Conservation (phyloP, 2,329 filamentous ascomycete species). For the Microascus cirrosus region DNA sequence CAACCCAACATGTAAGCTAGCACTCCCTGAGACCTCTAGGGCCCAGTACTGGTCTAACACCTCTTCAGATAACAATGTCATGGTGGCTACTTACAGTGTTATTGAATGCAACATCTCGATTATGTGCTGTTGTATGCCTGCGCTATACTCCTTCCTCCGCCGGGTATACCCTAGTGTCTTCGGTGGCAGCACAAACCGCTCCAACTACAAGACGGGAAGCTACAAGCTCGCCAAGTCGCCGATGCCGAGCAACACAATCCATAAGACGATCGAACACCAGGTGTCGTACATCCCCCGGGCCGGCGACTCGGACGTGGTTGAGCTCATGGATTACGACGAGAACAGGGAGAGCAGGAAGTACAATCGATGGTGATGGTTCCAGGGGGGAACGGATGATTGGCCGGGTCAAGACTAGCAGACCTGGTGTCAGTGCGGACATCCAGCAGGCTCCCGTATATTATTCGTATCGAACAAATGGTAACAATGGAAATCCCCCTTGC, state of each 20-base stretch:
- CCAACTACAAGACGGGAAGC: background rate
- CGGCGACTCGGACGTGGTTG: background rate
- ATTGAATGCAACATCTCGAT: conserved; percentile 8
- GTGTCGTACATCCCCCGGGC: background rate
- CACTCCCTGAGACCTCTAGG: background rate
- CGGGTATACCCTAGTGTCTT: conserved; percentile 7
- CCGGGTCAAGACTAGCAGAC: too few relatives aligned
- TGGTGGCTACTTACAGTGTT: conserved; percentile 8
- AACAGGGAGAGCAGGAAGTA: background rate
- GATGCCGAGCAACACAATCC: background rate
- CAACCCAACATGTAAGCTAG: conserved; percentile 4
- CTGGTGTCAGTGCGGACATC: too few relatives aligned
- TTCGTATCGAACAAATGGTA: too few relatives aligned
- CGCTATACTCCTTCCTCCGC: conserved; percentile 2
- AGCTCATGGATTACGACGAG: background rate
- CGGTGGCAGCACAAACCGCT: background rate
- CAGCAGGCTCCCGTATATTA: too few relatives aligned
- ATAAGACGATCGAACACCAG: background rate
- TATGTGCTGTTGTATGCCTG: conserved; percentile 8
- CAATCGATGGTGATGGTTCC: background rate
- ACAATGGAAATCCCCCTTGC: too few relatives aligned
- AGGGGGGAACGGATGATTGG: too few relatives aligned
- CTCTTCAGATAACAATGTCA: conserved; percentile 6
- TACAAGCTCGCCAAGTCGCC: background rate
- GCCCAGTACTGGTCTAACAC: background rate